Percentiles rank a stretch among this genome's conserved stretches.
These are phyloP conservation scores for Asterionellopsis glacialis DNA, from an alignment of 108 stramenopile species.

Conservation along the genomic window DNA sequence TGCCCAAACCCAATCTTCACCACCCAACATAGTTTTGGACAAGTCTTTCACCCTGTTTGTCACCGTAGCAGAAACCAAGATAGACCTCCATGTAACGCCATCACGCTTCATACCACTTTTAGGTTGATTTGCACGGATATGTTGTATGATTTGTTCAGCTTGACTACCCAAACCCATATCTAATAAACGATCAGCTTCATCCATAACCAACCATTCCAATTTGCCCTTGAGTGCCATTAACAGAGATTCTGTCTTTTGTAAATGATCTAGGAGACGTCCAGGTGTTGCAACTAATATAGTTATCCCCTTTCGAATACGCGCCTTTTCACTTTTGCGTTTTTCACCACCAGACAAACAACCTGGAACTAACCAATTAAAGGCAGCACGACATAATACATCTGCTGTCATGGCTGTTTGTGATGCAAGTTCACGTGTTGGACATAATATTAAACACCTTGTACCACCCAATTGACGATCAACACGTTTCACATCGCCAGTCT, in stretches of 20 bases:
- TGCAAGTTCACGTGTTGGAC: constrained; percentile 93
- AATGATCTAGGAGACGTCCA: constrained; percentile 93
- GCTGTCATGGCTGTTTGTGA: constrained; percentile 72
- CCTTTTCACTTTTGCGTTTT: constrained; percentile 94
- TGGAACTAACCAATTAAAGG: constrained; percentile 86
- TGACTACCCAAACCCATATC: constrained; percentile 93
- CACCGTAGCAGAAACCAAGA: constrained; percentile 90
- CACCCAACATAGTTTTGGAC: constrained; percentile 57
- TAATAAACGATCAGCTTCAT: constrained; percentile 93
- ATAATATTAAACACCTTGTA: constrained; percentile 72
- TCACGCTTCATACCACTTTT: constrained; percentile 22
- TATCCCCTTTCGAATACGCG: constrained; percentile 90
- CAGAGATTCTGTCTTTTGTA: constrained; percentile 82
- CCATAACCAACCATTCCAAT: constrained; percentile 86
- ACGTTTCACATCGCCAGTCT: constrained; percentile 10
- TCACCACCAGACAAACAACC: constrained; percentile 91
- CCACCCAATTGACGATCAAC: constrained; percentile 44
- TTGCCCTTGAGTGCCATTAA: constrained; percentile 55
- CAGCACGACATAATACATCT: constrained; percentile 42
- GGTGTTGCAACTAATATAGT: constrained; percentile 94
- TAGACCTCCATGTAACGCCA: constrained; percentile 54
- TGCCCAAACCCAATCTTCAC: constrained; percentile 60
- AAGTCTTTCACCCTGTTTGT: constrained; percentile 53
- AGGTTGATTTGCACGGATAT: constrained; percentile 67
- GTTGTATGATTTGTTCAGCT: constrained; percentile 81